Percentiles rank a stretch among this genome's conserved stretches.
These are phyloP conservation scores for Solanum etuberosum DNA, from an alignment of 257 asterid genomes.

Conservation along the genomic window DNA sequence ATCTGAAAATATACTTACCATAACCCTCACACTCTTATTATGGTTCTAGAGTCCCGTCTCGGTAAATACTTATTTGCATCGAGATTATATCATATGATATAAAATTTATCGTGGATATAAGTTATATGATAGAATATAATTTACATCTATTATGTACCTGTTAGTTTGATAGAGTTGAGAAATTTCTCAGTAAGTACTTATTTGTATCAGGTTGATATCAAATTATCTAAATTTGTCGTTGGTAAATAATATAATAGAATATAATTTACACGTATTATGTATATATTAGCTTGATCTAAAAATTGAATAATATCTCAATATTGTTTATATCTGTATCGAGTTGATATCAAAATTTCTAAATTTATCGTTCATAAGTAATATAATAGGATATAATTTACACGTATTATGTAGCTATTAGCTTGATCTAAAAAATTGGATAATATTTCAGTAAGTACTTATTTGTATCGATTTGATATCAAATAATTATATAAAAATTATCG, in stretches of 20 bases:
- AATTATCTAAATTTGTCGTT: neutral
- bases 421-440: too few relatives aligned
- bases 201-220: neutral
- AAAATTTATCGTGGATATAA: neutral
- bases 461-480: too few relatives aligned
- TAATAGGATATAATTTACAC: too few relatives aligned
- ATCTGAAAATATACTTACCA: neutral
- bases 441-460: too few relatives aligned
- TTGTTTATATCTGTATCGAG: fast-evolving
- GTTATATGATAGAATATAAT: neutral
- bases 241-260: neutral
- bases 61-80: neutral
- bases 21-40: neutral
- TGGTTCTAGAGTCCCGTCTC: too few relatives aligned
- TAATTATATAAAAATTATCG: too few relatives aligned
- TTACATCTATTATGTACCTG: neutral
- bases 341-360: neutral
- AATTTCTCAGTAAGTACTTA: fast-evolving
- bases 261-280: neutral
- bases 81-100: neutral
- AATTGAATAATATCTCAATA: neutral
- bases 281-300: neutral
- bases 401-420: too few relatives aligned
- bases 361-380: too few relatives aligned
- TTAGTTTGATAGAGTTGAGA: neutral